Conservation (phyloP, 2,329 filamentous ascomycete genomes). For the Cercospora sp. region DNA sequence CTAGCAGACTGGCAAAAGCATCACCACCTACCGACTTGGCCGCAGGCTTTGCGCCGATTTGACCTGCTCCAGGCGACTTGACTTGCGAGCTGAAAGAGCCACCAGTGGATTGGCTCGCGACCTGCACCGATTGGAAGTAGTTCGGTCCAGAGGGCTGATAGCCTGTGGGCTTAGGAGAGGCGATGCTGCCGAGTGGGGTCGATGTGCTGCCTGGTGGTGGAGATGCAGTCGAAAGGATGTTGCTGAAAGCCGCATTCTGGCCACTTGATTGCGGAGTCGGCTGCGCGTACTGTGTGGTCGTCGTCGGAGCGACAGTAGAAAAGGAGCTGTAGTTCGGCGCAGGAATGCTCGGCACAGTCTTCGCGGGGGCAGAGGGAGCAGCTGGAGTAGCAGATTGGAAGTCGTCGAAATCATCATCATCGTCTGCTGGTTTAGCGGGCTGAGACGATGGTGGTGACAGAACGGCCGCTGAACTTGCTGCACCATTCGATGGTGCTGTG, state of each 20-base stretch:
- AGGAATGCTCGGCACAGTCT: constrained; percentile 39
- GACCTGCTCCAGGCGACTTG: constrained; percentile 40
- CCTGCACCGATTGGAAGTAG: constrained; percentile 82
- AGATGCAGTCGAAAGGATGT: constrained; percentile 80
- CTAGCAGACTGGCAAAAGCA: constrained; percentile 87
- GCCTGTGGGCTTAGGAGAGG: constrained; percentile 57
- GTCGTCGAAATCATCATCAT: constrained; percentile 89
- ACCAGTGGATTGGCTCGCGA: constrained; percentile 39
- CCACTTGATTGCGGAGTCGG: constrained; percentile 83
- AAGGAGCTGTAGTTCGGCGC: constrained; percentile 44
- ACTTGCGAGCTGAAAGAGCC: constrained; percentile 45
- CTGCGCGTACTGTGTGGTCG: constrained; percentile 70
- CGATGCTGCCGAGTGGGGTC: constrained; percentile 39
- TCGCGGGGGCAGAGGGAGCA: constrained; percentile 46
- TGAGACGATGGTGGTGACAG: constrained; percentile 30
- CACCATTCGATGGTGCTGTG: constrained; percentile 47
- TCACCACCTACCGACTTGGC: constrained; percentile 64
- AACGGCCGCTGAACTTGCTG: constrained; percentile 33
- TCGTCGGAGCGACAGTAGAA: constrained; percentile 49
- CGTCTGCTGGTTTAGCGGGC: constrained; percentile 56
- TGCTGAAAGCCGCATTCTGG: constrained; percentile 76
- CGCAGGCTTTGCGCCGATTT: constrained; percentile 41
- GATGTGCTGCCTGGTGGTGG: constrained; percentile 62
- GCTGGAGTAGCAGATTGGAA: constrained; percentile 83
- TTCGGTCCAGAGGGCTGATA: constrained; percentile 83